A percentile compares a stretch with the other conserved stretches of the same genome.
Evolutionary conservation across 2,329 filamentous ascomycete species (phyloP).

Genomic region (Sarocladium brachiariae): DNA sequence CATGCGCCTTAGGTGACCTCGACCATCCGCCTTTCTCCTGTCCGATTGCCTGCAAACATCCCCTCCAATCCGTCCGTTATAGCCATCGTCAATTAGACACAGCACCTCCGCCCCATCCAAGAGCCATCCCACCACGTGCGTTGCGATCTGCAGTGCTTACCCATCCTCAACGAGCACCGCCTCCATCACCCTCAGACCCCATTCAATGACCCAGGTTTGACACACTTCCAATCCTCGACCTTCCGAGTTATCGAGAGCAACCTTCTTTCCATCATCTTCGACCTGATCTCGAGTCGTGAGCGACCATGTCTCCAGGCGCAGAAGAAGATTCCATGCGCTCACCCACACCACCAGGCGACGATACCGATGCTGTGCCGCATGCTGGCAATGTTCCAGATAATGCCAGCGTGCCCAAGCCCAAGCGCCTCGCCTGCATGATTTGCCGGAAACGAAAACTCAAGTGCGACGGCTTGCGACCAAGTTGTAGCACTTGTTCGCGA

Average conservation of each 20-base stretch:
- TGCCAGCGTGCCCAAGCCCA: constrained; percentile 64
- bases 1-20: too few species aligned
- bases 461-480: constrained; percentile 79
- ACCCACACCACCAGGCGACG: constrained; percentile 24
- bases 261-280: background rate
- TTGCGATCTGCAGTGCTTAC: too few species aligned
- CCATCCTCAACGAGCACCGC: too few species aligned
- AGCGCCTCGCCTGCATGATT: constrained; percentile 90
- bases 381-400: constrained; percentile 44
- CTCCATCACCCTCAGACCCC: background rate
- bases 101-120: too few species aligned
- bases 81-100: too few species aligned
- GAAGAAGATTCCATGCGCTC: constrained; percentile 22
- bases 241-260: too few species aligned
- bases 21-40: too few species aligned
- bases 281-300: background rate
- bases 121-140: too few species aligned
- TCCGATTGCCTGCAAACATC: too few species aligned
- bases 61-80: too few species aligned
- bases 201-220: background rate
- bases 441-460: constrained; percentile 88
- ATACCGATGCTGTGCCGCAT: constrained; percentile 24
- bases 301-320: constrained; percentile 15
- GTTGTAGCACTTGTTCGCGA: constrained; percentile 83
- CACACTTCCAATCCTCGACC: background rate